A percentile compares a stretch with the other conserved stretches of the same genome.
phyloP scores from a whole-genome alignment of 257 asterid genomes.

The Jacaranda mimosifolia region DNA sequence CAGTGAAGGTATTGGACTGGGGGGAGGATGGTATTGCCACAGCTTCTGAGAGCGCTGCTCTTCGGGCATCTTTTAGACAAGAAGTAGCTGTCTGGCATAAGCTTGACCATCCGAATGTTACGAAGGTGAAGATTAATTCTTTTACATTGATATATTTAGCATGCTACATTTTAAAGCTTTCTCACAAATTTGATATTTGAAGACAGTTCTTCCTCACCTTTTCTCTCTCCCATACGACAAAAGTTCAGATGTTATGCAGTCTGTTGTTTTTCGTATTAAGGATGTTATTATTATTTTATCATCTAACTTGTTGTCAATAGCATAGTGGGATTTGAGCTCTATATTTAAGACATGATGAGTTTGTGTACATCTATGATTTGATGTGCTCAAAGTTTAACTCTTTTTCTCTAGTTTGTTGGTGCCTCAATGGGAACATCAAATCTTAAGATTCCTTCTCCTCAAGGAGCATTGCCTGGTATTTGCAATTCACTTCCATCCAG shows the following conservation, averaged over 20 bases:
- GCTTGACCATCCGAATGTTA: slow-evolving; percentile 74
- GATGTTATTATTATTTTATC: too few species aligned
- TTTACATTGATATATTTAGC: not conserved
- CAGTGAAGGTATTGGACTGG: slow-evolving; percentile 82
- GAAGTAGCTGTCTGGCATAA: slow-evolving; percentile 84
- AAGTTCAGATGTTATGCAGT: not conserved
- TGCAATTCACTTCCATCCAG: slow-evolving; percentile 55
- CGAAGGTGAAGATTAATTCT: slow-evolving; percentile 51
- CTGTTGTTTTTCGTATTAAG: not conserved
- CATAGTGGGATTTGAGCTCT: not conserved
- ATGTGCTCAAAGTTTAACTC: not conserved
- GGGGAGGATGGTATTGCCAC: slow-evolving; percentile 74
- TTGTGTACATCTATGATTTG: not conserved
- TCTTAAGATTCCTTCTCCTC: slow-evolving; percentile 54
- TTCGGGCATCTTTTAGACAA: slow-evolving; percentile 61
- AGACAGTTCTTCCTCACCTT: not conserved
- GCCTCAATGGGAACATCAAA: slow-evolving; percentile 70
- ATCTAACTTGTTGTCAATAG: too few species aligned
- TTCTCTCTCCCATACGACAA: not conserved
- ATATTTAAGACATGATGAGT: not conserved
- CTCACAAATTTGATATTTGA: not conserved
- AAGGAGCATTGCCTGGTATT: slow-evolving; percentile 40
- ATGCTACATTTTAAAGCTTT: not conserved
- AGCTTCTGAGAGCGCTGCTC: slow-evolving; percentile 60
- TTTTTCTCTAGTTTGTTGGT: slow-evolving; percentile 54